phyloP scores from a whole-genome alignment of 1,139 yeast species.

The Meyerozyma athensensis region DNA sequence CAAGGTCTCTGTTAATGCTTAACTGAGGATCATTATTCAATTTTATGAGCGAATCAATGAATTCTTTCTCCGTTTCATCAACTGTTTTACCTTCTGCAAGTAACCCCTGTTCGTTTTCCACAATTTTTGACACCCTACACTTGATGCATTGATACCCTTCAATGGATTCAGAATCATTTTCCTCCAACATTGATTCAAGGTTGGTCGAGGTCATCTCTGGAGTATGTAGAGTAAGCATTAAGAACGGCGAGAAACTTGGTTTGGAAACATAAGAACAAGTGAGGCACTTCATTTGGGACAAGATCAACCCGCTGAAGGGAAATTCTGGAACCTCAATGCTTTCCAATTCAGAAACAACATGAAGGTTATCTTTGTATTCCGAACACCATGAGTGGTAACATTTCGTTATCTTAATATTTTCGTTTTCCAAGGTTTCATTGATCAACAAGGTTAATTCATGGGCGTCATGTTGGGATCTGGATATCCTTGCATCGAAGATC shows the following conservation, averaged over 20 bases:
- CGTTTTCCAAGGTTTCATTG: constrained; percentile 72
- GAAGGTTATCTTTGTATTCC: constrained; percentile 7
- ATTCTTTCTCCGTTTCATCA: constrained; percentile 14
- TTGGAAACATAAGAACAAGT: constrained; percentile 62
- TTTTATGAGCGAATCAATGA: constrained; percentile 23
- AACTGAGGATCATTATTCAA: constrained; percentile 29
- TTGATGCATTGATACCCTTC: constrained; percentile 75
- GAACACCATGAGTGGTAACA: constrained; percentile 20
- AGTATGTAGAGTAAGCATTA: constrained; percentile 68
- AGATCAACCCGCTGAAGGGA: constrained; percentile 68
- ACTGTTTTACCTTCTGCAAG: constrained; percentile 10
- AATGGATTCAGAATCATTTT: constrained; percentile 64
- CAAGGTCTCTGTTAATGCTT: constrained; percentile 59
- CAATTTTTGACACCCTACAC: constrained; percentile 55
- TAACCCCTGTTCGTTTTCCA: constrained; percentile 26
- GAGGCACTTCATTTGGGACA: constrained; percentile 66
- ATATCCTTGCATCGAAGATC: constrained; percentile 73
- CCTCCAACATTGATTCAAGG: constrained; percentile 50
- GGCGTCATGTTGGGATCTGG: constrained; percentile 88
- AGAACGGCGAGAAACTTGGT: constrained; percentile 56
- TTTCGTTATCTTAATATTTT: constrained; percentile 43
- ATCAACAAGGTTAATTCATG: constrained; percentile 83
- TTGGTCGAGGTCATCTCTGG: constrained; percentile 55
- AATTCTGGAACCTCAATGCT: constrained; percentile 47
- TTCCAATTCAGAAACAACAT: constrained; percentile 18